A percentile compares a stretch with the other conserved stretches of the same genome.
These are phyloP conservation scores for Candida nitratophila DNA, from an alignment of 805 yeast species.

Conservation along the genomic window DNA sequence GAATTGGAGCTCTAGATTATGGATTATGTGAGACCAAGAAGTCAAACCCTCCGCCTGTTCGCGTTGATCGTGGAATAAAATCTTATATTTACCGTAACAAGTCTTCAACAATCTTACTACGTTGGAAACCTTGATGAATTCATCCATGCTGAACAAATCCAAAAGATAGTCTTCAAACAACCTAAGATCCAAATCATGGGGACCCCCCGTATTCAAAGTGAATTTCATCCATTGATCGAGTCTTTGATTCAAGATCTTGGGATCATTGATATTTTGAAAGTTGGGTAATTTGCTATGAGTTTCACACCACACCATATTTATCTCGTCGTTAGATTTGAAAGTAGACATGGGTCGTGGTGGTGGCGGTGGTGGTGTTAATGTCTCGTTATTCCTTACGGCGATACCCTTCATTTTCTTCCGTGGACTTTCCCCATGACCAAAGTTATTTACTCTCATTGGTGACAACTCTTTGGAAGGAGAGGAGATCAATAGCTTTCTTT, in stretches of 20 bases:
- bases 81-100: not conserved
- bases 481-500: not conserved
- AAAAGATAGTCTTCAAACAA: conserved; percentile 22
- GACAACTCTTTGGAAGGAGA: not conserved
- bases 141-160: conserved; percentile 4
- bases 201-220: conserved; percentile 14
- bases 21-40: not conserved
- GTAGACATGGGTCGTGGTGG: too few relatives aligned
- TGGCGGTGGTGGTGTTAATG: too few relatives aligned
- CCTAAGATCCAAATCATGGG: conserved; percentile 18
- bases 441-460: not conserved
- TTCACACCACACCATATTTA: not conserved
- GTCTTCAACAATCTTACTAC: not conserved
- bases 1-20: not conserved
- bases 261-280: conserved; percentile 19
- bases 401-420: too few relatives aligned
- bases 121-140: not conserved
- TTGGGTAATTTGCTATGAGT: not conserved
- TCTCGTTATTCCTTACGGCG: too few relatives aligned
- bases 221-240: conserved; percentile 19
- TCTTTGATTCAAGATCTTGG: conserved; percentile 7
- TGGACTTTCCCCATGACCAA: not conserved
- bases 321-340: too few relatives aligned
- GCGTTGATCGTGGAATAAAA: not conserved
- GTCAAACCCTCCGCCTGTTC: not conserved